phyloP scores from a whole-genome alignment of 2,329 filamentous ascomycete species.

The Metarhizium brunneum region DNA sequence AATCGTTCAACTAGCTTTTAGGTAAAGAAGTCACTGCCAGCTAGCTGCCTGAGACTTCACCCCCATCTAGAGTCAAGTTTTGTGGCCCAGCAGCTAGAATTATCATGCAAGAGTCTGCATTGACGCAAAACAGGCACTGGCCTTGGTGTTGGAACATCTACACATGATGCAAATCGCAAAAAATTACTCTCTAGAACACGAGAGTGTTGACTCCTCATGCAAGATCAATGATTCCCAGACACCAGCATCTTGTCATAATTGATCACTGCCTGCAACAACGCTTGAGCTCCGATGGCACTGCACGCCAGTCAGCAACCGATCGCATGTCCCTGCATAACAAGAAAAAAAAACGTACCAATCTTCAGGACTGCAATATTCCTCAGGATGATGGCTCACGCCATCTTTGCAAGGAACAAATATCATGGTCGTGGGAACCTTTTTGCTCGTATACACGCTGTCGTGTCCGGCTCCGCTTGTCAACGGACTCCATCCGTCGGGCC shows the following conservation, averaged over 20 bases:
- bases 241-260: slow-evolving; percentile 11
- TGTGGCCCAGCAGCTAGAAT: too few species aligned
- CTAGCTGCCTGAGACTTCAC: too few species aligned
- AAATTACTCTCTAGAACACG: too few species aligned
- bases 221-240: not conserved
- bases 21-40: too few species aligned
- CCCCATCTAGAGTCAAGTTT: too few species aligned
- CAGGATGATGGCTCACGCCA: slow-evolving; percentile 28
- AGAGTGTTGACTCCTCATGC: not conserved
- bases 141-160: too few species aligned
- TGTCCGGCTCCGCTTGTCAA: slow-evolving; percentile 30
- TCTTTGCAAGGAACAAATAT: slow-evolving; percentile 27
- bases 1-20: too few species aligned
- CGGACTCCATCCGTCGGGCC: slow-evolving; percentile 26
- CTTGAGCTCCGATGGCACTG: slow-evolving; percentile 18
- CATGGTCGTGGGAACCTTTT: slow-evolving; percentile 26
- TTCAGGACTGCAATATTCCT: slow-evolving; percentile 25
- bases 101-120: too few species aligned
- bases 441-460: slow-evolving; percentile 26
- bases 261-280: slow-evolving; percentile 16
- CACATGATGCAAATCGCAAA: too few species aligned
- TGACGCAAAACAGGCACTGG: too few species aligned
- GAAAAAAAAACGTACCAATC: slow-evolving; percentile 17
- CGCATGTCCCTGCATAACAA: not conserved
- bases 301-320: not conserved